A percentile compares a stretch with the other conserved stretches of the same genome.
Conservation (phyloP, 2,329 filamentous ascomycete species). For the Penicillium freii region DNA sequence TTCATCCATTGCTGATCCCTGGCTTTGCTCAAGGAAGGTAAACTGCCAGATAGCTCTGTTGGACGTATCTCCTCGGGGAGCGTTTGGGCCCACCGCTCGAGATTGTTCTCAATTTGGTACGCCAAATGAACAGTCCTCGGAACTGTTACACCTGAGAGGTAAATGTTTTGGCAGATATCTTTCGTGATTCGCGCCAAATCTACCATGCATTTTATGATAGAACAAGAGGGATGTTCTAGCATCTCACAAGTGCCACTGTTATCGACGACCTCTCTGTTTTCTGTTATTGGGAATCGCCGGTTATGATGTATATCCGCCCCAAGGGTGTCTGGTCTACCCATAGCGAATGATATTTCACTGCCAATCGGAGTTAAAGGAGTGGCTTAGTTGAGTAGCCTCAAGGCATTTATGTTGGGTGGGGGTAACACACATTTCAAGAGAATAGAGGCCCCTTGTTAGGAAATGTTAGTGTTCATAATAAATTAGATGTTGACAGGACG, state of each 20-base stretch:
- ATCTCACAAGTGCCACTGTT: background rate
- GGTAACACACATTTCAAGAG: background rate
- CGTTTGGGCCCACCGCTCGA: background rate
- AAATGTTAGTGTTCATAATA: background rate
- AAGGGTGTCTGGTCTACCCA: background rate
- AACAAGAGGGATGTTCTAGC: background rate
- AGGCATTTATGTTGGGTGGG: background rate
- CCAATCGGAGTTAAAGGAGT: background rate
- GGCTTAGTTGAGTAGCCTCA: background rate
- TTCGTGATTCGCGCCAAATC: background rate
- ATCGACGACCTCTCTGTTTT: background rate
- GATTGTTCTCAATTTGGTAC: background rate
- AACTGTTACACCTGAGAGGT: background rate
- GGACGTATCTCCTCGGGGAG: background rate
- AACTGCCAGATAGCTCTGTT: background rate
- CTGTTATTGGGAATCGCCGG: background rate
- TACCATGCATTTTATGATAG: background rate
- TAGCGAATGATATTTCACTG: background rate
- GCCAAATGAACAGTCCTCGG: background rate
- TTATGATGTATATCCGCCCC: background rate
- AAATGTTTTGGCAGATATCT: background rate
- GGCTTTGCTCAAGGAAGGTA: background rate
- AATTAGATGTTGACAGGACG: background rate
- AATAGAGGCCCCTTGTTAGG: background rate
- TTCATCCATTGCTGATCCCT: background rate